These are phyloP conservation scores for Aaosphaeria arxii DNA, from an alignment of 2,329 filamentous ascomycete species.

Conservation along the genomic window DNA sequence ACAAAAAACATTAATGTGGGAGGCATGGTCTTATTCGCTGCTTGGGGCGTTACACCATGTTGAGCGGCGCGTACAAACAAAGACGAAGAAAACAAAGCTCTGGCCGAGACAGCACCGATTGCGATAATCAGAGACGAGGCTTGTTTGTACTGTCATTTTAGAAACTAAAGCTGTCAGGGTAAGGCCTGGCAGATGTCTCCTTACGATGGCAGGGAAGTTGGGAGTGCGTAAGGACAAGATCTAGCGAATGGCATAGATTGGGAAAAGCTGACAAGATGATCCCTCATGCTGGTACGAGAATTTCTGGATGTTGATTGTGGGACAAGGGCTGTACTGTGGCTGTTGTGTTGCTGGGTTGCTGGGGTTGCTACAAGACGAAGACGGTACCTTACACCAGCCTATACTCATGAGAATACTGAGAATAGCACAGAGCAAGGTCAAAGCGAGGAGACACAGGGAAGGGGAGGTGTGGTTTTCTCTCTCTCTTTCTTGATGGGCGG, in stretches of 20 bases:
- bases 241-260: conserved; percentile 14
- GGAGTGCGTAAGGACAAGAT: conserved; percentile 4
- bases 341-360: conserved; percentile 23
- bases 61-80: conserved; percentile 19
- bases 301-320: conserved; percentile 17
- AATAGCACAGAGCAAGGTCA: conserved; percentile 17
- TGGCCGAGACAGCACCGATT: conserved; percentile 4
- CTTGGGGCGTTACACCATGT: conserved; percentile 21
- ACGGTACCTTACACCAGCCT: conserved; percentile 25
- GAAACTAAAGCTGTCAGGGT: conserved; percentile 13
- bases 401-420: conserved; percentile 28
- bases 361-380: conserved; percentile 15
- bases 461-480: neutral
- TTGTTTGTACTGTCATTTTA: conserved; percentile 12
- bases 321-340: conserved; percentile 24
- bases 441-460: conserved; percentile 21
- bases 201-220: conserved; percentile 3
- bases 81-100: conserved; percentile 3
- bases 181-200: neutral
- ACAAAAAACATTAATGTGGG: conserved; percentile 1
- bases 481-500: conserved; percentile 17
- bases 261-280: conserved; percentile 6
- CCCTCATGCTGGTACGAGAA: conserved; percentile 16
- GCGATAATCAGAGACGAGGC: conserved; percentile 6
- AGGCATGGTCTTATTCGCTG: conserved; percentile 22